Evolutionary conservation across 306 rosid genomes (phyloP).

Genomic region (Corylus heterophylla): DNA sequence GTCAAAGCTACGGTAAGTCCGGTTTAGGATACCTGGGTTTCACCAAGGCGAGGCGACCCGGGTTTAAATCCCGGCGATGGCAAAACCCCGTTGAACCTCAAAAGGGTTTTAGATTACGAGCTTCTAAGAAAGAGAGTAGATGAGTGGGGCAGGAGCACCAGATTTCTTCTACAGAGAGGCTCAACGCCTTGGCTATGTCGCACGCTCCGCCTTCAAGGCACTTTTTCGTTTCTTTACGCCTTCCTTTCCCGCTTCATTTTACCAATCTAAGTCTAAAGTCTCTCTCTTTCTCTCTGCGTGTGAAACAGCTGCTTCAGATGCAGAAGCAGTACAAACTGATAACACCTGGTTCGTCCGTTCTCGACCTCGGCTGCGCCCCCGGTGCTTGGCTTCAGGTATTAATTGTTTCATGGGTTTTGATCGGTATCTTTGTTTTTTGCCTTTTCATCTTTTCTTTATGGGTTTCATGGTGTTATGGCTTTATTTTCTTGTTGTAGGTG

Average conservation of each 20-base stretch:
- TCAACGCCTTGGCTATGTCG: conserved; percentile 92
- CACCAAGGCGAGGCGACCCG: conserved; percentile 28
- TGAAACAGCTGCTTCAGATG: conserved; percentile 67
- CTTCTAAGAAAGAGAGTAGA: conserved; percentile 8
- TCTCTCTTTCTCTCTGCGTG: not conserved
- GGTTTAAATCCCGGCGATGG: conserved; percentile 20
- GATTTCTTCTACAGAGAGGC: conserved; percentile 97
- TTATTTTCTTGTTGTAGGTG: conserved; percentile 39
- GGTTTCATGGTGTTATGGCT: conserved; percentile 1
- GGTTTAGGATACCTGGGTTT: conserved; percentile 33
- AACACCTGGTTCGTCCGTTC: conserved; percentile 62
- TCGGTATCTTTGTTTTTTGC: not conserved
- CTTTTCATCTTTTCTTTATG: not conserved
- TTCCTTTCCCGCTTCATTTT: not conserved
- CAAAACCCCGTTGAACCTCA: not conserved
- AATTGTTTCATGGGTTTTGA: not conserved
- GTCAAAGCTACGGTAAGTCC: not conserved
- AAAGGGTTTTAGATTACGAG: not conserved
- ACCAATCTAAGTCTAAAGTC: not conserved
- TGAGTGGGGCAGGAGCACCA: conserved; percentile 73
- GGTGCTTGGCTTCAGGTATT: conserved; percentile 92
- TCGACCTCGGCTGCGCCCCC: conserved; percentile 96
- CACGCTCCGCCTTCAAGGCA: conserved; percentile 91
- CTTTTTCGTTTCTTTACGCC: not conserved
- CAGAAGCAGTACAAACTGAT: conserved; percentile 75